These are phyloP conservation scores for Starmerella ratchasimensis DNA, from an alignment of 805 yeast genomes.

Conservation along the genomic window DNA sequence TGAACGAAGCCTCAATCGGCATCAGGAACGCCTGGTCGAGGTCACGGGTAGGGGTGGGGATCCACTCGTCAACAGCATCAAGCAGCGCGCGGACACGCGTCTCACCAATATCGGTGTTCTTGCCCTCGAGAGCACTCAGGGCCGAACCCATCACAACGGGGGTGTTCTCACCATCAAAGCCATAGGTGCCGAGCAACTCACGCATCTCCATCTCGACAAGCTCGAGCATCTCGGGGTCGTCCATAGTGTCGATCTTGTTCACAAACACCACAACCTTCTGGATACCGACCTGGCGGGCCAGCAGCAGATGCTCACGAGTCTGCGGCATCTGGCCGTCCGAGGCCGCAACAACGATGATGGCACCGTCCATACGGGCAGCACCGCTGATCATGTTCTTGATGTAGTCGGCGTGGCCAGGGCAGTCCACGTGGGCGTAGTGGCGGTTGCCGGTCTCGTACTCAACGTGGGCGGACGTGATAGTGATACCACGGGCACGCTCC, in stretches of 20 bases:
- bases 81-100: slow-evolving; percentile 70
- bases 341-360: slow-evolving; percentile 97
- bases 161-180: slow-evolving; percentile 95
- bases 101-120: slow-evolving; percentile 80
- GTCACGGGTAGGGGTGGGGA: slow-evolving; percentile 95
- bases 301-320: slow-evolving; percentile 94
- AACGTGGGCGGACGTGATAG: slow-evolving; percentile 94
- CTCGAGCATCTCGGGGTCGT: slow-evolving; percentile 98
- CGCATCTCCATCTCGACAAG: slow-evolving; percentile 99
- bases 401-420: slow-evolving; percentile 98
- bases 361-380: slow-evolving; percentile 99
- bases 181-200: slow-evolving; percentile 78
- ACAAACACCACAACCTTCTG: slow-evolving; percentile 94
- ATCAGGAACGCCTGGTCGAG: slow-evolving; percentile 90
- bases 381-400: slow-evolving; percentile 98
- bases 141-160: slow-evolving; percentile 99
- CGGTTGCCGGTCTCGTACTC: slow-evolving; percentile 91
- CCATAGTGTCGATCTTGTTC: slow-evolving; percentile 94
- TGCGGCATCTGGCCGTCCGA: slow-evolving; percentile 99
- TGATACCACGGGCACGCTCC: slow-evolving; percentile 98
- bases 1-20: slow-evolving; percentile 95
- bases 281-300: slow-evolving; percentile 99
- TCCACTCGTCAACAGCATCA: slow-evolving; percentile 83
- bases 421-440: slow-evolving; percentile 96
- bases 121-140: slow-evolving; percentile 83